phyloP scores from a whole-genome alignment of 2,329 filamentous ascomycete species.

The Monosporascus sp. region DNA sequence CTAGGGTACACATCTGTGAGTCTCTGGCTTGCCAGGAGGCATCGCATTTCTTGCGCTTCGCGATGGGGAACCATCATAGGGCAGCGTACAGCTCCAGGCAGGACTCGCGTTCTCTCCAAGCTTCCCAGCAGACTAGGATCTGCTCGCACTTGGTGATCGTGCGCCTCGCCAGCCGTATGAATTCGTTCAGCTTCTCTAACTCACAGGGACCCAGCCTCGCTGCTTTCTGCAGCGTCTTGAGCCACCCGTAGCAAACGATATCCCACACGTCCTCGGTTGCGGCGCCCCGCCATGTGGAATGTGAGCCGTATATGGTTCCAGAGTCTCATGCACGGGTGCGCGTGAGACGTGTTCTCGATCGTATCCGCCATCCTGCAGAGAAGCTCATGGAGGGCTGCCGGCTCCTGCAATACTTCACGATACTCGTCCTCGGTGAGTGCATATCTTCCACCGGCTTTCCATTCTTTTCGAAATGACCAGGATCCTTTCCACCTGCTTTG shows the following conservation, averaged over 20 bases:
- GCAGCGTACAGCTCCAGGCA: no score
- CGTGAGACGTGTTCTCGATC: background rate
- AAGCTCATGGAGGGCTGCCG: background rate
- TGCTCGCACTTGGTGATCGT: background rate
- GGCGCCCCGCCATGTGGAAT: slow-evolving; percentile 1
- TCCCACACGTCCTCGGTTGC: slow-evolving; percentile 4
- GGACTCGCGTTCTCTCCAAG: no score
- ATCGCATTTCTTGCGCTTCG: slow-evolving; percentile 1
- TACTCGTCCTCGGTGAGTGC: background rate
- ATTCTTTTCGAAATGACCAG: no score
- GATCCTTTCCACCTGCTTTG: no score
- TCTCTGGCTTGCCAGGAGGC: background rate
- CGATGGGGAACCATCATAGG: no score
- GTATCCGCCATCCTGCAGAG: background rate
- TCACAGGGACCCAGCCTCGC: background rate
- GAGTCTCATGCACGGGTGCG: background rate
- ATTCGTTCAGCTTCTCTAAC: background rate
- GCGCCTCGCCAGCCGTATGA: background rate
- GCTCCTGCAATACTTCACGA: background rate
- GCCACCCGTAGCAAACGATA: background rate
- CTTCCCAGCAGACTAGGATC: no score
- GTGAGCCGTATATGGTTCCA: slow-evolving; percentile 8
- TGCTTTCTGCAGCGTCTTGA: background rate
- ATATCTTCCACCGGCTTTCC: background rate
- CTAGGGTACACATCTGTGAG: background rate